Evolutionary conservation across 257 asterid genomes (phyloP).

Genomic region (Lycium barbarum): DNA sequence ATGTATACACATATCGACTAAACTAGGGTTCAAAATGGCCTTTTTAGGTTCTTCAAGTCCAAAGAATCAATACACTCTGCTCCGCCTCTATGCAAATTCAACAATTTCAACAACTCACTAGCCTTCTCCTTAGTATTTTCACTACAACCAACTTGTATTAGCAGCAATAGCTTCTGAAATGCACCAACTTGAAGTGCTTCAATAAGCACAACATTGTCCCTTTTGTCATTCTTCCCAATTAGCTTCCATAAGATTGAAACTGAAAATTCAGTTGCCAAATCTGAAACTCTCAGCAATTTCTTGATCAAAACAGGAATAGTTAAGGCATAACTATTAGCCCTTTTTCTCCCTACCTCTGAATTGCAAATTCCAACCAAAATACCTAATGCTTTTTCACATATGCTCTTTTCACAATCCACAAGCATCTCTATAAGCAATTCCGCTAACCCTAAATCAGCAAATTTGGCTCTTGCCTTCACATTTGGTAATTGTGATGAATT

Average conservation of each 20-base stretch:
- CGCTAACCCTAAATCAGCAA: slow-evolving; percentile 49
- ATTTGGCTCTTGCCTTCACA: not conserved
- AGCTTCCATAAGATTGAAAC: slow-evolving; percentile 56
- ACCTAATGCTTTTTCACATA: slow-evolving; percentile 61
- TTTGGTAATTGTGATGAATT: slow-evolving; percentile 17
- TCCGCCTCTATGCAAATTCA: slow-evolving; percentile 45
- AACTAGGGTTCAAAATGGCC: slow-evolving; percentile 45
- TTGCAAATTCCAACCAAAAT: slow-evolving; percentile 57
- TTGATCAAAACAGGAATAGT: slow-evolving; percentile 57
- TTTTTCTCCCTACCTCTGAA: slow-evolving; percentile 42
- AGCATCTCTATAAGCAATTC: slow-evolving; percentile 46
- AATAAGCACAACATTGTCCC: slow-evolving; percentile 27
- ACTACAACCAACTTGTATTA: slow-evolving; percentile 57
- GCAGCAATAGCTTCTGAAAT: slow-evolving; percentile 56
- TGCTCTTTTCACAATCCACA: slow-evolving; percentile 56
- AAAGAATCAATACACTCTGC: slow-evolving; percentile 53
- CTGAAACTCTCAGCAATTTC: slow-evolving; percentile 62
- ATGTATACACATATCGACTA: not conserved
- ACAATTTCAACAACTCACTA: slow-evolving; percentile 51
- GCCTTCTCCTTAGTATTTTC: slow-evolving; percentile 59
- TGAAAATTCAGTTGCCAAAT: slow-evolving; percentile 55
- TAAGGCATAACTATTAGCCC: slow-evolving; percentile 44
- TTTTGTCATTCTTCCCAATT: slow-evolving; percentile 30
- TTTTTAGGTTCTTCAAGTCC: slow-evolving; percentile 58
- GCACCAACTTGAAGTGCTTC: slow-evolving; percentile 61